phyloP scores from a whole-genome alignment of 75 land plant species.

The Adiantum capillusveneris region DNA sequence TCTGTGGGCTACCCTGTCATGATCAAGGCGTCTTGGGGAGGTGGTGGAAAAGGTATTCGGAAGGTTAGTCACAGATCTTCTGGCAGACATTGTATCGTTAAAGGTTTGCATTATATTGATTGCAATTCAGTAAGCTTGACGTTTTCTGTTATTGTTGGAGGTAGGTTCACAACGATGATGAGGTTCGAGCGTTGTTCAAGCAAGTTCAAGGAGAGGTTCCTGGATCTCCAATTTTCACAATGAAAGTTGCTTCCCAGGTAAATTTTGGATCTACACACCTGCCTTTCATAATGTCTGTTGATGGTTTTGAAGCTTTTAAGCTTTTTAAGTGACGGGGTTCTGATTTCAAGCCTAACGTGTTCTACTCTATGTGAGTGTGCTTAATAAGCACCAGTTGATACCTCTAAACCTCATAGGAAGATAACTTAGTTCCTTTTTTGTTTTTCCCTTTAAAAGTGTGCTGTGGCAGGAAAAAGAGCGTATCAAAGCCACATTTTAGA shows the following conservation, averaged over 20 bases:
- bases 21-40: constrained; percentile 99
- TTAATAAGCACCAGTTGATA: too few relatives aligned
- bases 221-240: constrained; percentile 96
- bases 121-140: not conserved
- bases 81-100: not conserved
- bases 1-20: constrained; percentile 93
- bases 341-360: too few relatives aligned
- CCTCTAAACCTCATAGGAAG: too few relatives aligned
- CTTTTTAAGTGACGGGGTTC: too few relatives aligned
- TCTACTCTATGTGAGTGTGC: too few relatives aligned
- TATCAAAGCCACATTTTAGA: too few relatives aligned
- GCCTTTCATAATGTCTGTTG: too few relatives aligned
- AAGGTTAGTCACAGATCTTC: constrained; percentile 41
- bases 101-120: not conserved
- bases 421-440: too few relatives aligned
- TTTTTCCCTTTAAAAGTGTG: too few relatives aligned
- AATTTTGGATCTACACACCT: not conserved
- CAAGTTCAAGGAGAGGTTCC: constrained; percentile 99
- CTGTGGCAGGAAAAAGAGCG: too few relatives aligned
- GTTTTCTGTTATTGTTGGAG: too few relatives aligned
- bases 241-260: constrained; percentile 99
- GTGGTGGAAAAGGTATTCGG: constrained; percentile 98
- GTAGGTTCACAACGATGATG: constrained; percentile 99
- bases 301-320: too few relatives aligned
- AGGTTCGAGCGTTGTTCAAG: constrained; percentile 89